phyloP scores from a whole-genome alignment of 805 yeast species.

The Lipomyces yamadae region DNA sequence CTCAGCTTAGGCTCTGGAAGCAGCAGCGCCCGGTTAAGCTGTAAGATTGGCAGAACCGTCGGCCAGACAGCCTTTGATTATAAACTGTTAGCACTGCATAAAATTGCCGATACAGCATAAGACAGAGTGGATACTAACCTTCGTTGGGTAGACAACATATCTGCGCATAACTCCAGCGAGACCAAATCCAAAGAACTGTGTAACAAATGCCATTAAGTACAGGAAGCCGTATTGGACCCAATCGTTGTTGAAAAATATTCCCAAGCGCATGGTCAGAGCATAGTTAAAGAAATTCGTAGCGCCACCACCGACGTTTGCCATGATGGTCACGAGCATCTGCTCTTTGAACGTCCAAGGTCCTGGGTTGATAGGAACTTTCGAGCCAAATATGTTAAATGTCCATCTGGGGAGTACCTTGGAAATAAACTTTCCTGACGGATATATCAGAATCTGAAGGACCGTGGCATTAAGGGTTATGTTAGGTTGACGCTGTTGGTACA shows the following conservation, averaged over 20 bases:
- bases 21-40: slow-evolving; percentile 54
- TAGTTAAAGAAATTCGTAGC: slow-evolving; percentile 50
- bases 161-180: slow-evolving; percentile 66
- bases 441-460: slow-evolving; percentile 63
- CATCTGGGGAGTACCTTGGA: slow-evolving; percentile 53
- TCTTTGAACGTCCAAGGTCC: slow-evolving; percentile 71
- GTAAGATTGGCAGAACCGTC: slow-evolving; percentile 60
- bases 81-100: slow-evolving; percentile 43
- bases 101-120: no score
- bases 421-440: slow-evolving; percentile 59
- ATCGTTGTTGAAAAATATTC: slow-evolving; percentile 16
- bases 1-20: slow-evolving; percentile 21
- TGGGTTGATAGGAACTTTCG: slow-evolving; percentile 55
- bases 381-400: slow-evolving; percentile 56
- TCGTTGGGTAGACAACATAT: slow-evolving; percentile 65
- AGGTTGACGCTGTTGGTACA: slow-evolving; percentile 63
- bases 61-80: slow-evolving; percentile 68
- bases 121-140: slow-evolving; percentile 40
- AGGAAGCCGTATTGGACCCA: slow-evolving; percentile 25
- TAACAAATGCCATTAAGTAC: slow-evolving; percentile 16
- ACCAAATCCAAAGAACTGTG: slow-evolving; percentile 70
- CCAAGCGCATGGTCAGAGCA: slow-evolving; percentile 47
- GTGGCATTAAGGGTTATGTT: slow-evolving; percentile 55
- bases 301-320: slow-evolving; percentile 36
- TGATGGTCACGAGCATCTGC: slow-evolving; percentile 63